A percentile compares a stretch with the other conserved stretches of the same genome.
Evolutionary conservation across 352 stramenopile species (phyloP).

Genomic region (Phytopythium boreale): DNA sequence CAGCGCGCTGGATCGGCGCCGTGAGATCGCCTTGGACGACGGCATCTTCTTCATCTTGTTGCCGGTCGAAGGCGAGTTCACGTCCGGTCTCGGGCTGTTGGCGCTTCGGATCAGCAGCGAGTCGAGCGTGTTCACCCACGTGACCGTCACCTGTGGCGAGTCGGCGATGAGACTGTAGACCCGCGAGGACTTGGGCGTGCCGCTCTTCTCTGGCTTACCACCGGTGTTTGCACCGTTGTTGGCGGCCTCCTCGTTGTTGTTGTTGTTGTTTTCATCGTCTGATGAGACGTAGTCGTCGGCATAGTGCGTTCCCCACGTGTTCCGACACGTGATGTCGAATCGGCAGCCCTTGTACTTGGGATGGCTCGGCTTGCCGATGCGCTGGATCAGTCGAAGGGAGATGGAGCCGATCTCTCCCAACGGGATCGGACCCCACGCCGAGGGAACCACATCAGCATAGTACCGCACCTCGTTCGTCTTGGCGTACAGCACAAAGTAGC

Average conservation of each 20-base stretch:
- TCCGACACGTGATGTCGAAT: conserved; percentile 83
- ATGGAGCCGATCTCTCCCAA: conserved; percentile 79
- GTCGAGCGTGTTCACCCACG: conserved; percentile 74
- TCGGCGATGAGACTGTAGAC: conserved; percentile 80
- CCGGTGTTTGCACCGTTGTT: conserved; percentile 19
- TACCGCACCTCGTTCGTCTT: conserved; percentile 76
- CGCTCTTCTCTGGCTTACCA: conserved; percentile 36
- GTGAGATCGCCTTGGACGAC: conserved; percentile 20
- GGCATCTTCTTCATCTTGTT: conserved; percentile 25
- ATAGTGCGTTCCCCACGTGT: conserved; percentile 74
- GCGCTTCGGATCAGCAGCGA: conserved; percentile 67
- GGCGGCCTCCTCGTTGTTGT: conserved; percentile 16
- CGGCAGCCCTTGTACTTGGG: conserved; percentile 82
- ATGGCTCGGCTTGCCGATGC: conserved; percentile 72
- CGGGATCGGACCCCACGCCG: conserved; percentile 71
- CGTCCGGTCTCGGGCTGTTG: conserved; percentile 68
- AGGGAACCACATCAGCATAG: conserved; percentile 76
- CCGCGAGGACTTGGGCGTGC: conserved; percentile 58
- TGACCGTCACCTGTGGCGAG: conserved; percentile 65
- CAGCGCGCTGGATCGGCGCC: conserved; percentile 38
- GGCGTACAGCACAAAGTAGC: conserved; percentile 80
- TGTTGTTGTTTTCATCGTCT: conserved; percentile 58
- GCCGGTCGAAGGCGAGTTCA: conserved; percentile 16
- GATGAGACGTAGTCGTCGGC: conserved; percentile 79
- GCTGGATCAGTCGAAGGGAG: conserved; percentile 76